Evolutionary conservation across 352 stramenopile genomes (phyloP).

Genomic region (Globisporangium yorkense): DNA sequence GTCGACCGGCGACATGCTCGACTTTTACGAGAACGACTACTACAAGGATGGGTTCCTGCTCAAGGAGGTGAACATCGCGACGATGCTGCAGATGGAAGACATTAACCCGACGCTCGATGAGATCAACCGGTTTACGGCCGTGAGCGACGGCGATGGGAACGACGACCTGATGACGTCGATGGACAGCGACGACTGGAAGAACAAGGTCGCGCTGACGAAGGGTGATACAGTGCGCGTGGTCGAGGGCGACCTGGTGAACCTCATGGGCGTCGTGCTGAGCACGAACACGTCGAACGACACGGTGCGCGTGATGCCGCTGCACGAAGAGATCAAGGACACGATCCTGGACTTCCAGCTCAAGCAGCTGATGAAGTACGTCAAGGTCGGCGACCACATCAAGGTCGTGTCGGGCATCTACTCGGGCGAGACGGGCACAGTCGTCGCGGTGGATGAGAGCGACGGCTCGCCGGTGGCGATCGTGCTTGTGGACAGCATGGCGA

Average conservation of each 20-base stretch:
- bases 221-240: conserved; percentile 86
- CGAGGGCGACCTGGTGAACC: conserved; percentile 82
- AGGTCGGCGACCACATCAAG: conserved; percentile 91
- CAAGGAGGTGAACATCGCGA: conserved; percentile 85
- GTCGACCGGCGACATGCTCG: conserved; percentile 80
- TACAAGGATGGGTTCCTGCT: conserved; percentile 86
- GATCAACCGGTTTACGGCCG: conserved; percentile 83
- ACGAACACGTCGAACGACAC: conserved; percentile 87
- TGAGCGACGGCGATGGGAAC: conserved; percentile 54
- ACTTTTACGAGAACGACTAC: conserved; percentile 85
- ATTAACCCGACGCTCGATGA: conserved; percentile 84
- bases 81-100: conserved; percentile 81
- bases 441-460: conserved; percentile 82
- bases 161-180: conserved; percentile 68
- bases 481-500: conserved; percentile 85
- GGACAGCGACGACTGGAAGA: conserved; percentile 85
- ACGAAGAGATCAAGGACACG: conserved; percentile 90
- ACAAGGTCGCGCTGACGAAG: conserved; percentile 87
- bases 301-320: conserved; percentile 84
- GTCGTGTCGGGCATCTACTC: conserved; percentile 87
- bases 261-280: conserved; percentile 88
- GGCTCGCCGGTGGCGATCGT: conserved; percentile 84
- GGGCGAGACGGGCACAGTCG: conserved; percentile 86
- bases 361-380: conserved; percentile 89
- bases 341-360: conserved; percentile 88